Evolutionary conservation across 2,329 filamentous ascomycete species (phyloP).

Genomic region (Kalmusia sp.): DNA sequence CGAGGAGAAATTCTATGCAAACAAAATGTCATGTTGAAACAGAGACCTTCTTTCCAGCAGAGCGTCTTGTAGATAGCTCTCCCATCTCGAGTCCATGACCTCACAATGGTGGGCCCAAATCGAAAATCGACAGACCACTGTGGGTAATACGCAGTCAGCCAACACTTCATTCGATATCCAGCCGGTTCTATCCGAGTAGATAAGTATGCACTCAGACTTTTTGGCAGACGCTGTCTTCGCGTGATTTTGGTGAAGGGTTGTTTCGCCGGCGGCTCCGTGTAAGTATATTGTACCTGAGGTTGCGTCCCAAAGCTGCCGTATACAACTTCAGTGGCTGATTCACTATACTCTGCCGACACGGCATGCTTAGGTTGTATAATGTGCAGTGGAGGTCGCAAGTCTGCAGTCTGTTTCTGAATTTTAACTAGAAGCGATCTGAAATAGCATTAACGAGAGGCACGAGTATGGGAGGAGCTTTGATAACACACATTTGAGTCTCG

Average conservation of each 20-base stretch:
- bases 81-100: neutral
- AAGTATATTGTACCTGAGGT: too few species aligned
- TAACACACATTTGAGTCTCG: conserved; percentile 7
- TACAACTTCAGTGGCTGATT: neutral
- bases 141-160: neutral
- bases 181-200: neutral
- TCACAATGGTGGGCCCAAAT: neutral
- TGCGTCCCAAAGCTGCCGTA: too few species aligned
- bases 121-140: neutral
- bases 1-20: neutral
- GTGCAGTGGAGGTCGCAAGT: neutral
- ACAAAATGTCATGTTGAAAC: neutral
- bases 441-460: neutral
- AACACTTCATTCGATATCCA: neutral
- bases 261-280: neutral
- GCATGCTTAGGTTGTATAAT: neutral
- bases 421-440: neutral
- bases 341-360: neutral
- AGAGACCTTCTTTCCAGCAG: neutral
- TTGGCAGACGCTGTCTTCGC: neutral
- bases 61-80: neutral
- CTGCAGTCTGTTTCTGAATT: neutral
- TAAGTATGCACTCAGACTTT: neutral
- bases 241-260: neutral
- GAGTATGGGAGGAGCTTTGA: neutral